Evolutionary conservation across 164 flowering plant genomes (phyloP).

Genomic region (Malania oleifera): DNA sequence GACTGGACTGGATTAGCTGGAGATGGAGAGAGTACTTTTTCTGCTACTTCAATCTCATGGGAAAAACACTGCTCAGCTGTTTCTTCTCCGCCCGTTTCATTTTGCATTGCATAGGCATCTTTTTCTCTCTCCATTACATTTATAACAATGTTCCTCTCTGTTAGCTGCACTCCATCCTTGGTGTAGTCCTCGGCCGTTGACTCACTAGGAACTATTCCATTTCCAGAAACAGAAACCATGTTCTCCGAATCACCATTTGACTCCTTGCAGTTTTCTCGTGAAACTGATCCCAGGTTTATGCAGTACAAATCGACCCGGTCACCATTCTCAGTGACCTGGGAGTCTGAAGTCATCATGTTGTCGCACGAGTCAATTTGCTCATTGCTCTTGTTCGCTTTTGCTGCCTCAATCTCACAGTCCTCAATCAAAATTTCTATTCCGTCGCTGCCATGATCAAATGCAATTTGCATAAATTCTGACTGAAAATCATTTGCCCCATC

Average conservation of each 20-base stretch:
- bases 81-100: neutral
- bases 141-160: conserved; percentile 13
- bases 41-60: neutral
- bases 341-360: no score
- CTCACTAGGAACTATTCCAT: conserved; percentile 12
- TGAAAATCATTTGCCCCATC: conserved; percentile 3
- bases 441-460: conserved; percentile 9
- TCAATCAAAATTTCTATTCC: neutral
- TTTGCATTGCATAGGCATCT: neutral
- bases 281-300: conserved; percentile 10
- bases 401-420: conserved; percentile 5
- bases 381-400: conserved; percentile 4
- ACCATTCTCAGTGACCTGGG: conserved; percentile 12
- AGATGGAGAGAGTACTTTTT: neutral
- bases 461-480: conserved; percentile 4
- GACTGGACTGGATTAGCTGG: neutral
- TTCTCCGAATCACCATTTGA: conserved; percentile 11
- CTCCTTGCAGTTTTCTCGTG: conserved; percentile 7
- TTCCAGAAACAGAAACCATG: conserved; percentile 8
- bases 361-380: conserved; percentile 10
- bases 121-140: conserved; percentile 9
- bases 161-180: conserved; percentile 10
- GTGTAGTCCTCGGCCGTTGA: conserved; percentile 3
- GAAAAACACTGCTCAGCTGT: neutral
- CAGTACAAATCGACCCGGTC: conserved; percentile 3